A percentile compares a stretch with the other conserved stretches of the same genome.
Conservation (phyloP, 148 eudicot species). For the Silene uniflora region DNA sequence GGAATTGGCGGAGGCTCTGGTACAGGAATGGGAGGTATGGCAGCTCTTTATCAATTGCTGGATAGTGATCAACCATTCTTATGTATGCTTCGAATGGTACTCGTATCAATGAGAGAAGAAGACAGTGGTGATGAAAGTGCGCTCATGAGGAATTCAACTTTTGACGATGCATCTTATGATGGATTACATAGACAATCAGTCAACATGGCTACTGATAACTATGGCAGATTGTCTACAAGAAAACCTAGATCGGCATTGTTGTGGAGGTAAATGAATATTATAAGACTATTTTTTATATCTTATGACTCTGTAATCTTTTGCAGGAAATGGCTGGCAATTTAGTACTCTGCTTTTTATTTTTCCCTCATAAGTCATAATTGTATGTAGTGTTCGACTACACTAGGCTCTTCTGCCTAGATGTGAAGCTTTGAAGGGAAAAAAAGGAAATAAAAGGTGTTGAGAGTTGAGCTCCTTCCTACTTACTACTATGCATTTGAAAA, state of each 20-base stretch:
- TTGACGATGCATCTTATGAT: constrained; percentile 44
- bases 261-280: constrained; percentile 64
- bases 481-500: not conserved
- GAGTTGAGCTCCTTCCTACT: not conserved
- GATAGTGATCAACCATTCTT: constrained; percentile 98
- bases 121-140: constrained; percentile 73
- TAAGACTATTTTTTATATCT: not conserved
- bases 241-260: constrained; percentile 77
- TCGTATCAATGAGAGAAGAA: constrained; percentile 88
- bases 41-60: constrained; percentile 86
- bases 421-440: not conserved
- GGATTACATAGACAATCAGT: constrained; percentile 42
- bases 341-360: not conserved
- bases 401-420: not conserved
- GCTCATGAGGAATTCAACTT: constrained; percentile 52
- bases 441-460: not conserved
- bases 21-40: constrained; percentile 99
- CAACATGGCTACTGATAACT: constrained; percentile 33
- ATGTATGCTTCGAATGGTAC: constrained; percentile 99
- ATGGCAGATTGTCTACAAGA: constrained; percentile 47
- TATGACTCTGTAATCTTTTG: not conserved
- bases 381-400: not conserved
- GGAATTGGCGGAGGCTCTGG: constrained; percentile 99
- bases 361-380: not conserved
- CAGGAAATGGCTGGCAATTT: not conserved